Evolutionary conservation across 2,329 filamentous ascomycete species (phyloP).

Genomic region (Talaromyces sp.): DNA sequence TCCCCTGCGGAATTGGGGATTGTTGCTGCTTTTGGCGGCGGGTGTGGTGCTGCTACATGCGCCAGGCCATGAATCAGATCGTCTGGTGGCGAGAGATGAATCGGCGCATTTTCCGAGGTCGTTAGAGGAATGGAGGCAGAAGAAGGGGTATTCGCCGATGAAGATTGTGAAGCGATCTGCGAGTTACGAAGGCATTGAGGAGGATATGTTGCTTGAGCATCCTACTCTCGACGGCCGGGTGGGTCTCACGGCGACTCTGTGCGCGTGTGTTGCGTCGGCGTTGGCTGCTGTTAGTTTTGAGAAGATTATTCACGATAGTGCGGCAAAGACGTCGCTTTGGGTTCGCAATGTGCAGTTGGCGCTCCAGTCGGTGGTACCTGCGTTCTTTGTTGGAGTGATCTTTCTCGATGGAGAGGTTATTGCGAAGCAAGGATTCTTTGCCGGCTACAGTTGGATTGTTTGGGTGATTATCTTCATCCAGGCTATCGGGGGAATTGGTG

Average conservation of each 20-base stretch:
- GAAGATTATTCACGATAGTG: conserved; percentile 86
- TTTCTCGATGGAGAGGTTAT: conserved; percentile 85
- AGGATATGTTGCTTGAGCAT: conserved; percentile 53
- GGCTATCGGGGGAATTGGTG: conserved; percentile 77
- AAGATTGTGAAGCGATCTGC: conserved; percentile 69
- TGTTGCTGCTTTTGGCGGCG: conserved; percentile 72
- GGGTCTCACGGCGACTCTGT: conserved; percentile 72
- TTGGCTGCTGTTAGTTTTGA: conserved; percentile 69
- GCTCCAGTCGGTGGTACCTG: conserved; percentile 89
- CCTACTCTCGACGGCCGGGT: conserved; percentile 71
- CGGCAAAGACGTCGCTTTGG: conserved; percentile 75
- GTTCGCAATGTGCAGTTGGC: conserved; percentile 91
- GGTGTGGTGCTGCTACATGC: conserved; percentile 85
- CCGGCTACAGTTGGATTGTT: conserved; percentile 88
- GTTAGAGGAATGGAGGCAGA: conserved; percentile 68
- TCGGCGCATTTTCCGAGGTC: conserved; percentile 63
- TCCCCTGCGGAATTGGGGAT: conserved; percentile 71
- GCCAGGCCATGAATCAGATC: conserved; percentile 58
- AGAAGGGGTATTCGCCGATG: conserved; percentile 45
- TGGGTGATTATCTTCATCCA: conserved; percentile 83
- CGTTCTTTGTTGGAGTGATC: conserved; percentile 78
- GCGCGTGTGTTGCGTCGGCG: conserved; percentile 76
- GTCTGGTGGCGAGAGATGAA: conserved; percentile 52
- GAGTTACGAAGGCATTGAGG: conserved; percentile 83
- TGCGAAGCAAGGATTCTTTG: conserved; percentile 81